These are phyloP conservation scores for Ascochyta fabae DNA, from an alignment of 2,329 filamentous ascomycete species.

Conservation along the genomic window DNA sequence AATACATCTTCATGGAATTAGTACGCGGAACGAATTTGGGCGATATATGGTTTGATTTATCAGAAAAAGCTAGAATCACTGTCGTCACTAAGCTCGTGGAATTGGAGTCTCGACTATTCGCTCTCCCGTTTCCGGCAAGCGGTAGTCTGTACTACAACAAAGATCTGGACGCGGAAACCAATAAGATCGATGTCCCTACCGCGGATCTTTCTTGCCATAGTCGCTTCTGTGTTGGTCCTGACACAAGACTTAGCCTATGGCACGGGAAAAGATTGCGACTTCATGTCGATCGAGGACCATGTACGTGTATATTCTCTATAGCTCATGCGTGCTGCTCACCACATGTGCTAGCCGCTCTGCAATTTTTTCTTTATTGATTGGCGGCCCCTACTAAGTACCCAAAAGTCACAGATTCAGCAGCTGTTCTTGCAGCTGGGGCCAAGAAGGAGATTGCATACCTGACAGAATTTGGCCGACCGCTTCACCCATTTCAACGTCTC, in stretches of 20 bases:
- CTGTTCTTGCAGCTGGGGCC: conserved; percentile 37
- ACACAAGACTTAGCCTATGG: conserved; percentile 37
- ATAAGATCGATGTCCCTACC: conserved; percentile 23
- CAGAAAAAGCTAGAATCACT: conserved; percentile 28
- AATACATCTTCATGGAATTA: conserved; percentile 52
- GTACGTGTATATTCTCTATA: conserved; percentile 29
- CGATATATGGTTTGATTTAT: conserved; percentile 40
- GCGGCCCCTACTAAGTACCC: conserved; percentile 19
- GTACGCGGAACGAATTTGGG: conserved; percentile 43
- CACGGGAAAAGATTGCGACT: conserved; percentile 36
- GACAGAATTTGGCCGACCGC: conserved; percentile 33
- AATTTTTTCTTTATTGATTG: not conserved
- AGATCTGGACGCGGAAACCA: conserved; percentile 16
- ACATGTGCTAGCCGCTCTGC: not conserved
- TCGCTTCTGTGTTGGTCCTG: conserved; percentile 41
- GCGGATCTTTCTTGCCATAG: conserved; percentile 8
- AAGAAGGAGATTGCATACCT: conserved; percentile 44
- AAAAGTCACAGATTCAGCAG: conserved; percentile 33
- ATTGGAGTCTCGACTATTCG: conserved; percentile 36
- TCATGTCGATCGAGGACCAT: conserved; percentile 39
- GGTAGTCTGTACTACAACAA: conserved; percentile 42
- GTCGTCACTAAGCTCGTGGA: conserved; percentile 38
- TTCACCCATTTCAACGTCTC: conserved; percentile 42
- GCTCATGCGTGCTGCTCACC: not conserved
- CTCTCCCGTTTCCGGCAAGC: conserved; percentile 38